Evolutionary conservation across 2,329 filamentous ascomycete species (phyloP).

Genomic region (Fusarium tuaranense): DNA sequence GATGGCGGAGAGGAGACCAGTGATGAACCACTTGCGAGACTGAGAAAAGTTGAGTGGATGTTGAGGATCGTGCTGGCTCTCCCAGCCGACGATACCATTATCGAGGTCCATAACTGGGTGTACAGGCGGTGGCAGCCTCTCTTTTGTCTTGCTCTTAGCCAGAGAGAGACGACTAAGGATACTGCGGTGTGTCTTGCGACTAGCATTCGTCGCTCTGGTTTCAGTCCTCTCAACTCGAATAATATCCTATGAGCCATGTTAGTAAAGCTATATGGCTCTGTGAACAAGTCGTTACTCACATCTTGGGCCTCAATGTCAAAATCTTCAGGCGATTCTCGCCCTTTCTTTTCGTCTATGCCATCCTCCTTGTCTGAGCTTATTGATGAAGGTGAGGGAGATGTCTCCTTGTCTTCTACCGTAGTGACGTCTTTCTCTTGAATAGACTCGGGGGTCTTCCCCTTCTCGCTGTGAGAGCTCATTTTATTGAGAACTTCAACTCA

Average conservation of each 20-base stretch:
- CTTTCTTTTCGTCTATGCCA: conserved; percentile 17
- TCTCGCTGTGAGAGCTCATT: conserved; percentile 11
- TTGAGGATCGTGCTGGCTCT: conserved; percentile 66
- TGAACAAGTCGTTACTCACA: conserved; percentile 13
- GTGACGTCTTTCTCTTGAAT: conserved; percentile 19
- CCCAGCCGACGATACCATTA: conserved; percentile 69
- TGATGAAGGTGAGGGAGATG: not conserved
- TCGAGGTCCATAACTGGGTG: conserved; percentile 64
- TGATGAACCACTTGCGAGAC: conserved; percentile 68
- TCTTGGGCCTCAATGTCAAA: conserved; percentile 40
- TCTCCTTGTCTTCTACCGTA: conserved; percentile 22
- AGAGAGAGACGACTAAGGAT: conserved; percentile 42
- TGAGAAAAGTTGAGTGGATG: conserved; percentile 70
- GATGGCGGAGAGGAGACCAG: conserved; percentile 67
- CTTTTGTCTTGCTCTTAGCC: conserved; percentile 41
- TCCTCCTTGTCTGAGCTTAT: not conserved
- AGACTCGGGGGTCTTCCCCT: conserved; percentile 11
- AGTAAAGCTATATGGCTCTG: not conserved
- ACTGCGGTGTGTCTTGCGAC: conserved; percentile 39
- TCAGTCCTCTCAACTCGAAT: conserved; percentile 32
- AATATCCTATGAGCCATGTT: conserved; percentile 12
- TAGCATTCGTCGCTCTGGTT: conserved; percentile 30
- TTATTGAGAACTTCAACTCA: not conserved
- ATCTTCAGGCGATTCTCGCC: conserved; percentile 23
- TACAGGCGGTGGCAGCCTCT: conserved; percentile 48